phyloP scores from a whole-genome alignment of 1,284 basidiomycete species.

The Tilletia caries region DNA sequence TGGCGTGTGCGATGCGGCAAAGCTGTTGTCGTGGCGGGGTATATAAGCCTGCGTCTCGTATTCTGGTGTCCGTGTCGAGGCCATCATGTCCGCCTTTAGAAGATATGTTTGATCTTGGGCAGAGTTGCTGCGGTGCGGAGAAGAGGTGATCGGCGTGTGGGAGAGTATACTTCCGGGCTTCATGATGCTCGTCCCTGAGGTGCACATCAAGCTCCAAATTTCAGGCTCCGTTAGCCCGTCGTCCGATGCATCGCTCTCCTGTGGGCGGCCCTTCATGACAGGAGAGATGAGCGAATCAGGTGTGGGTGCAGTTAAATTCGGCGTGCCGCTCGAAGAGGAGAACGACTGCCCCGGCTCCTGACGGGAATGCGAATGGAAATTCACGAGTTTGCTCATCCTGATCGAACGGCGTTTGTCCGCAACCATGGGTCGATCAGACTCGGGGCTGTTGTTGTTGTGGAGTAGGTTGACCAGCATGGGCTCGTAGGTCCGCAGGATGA shows the following conservation, averaged over 20 bases:
- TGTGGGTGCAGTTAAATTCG: not conserved
- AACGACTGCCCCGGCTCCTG: not conserved
- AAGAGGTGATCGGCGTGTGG: too few species aligned
- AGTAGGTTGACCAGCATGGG: conserved; percentile 6
- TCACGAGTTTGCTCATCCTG: not conserved
- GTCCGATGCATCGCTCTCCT: not conserved
- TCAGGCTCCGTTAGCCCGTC: not conserved
- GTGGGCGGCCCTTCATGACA: not conserved
- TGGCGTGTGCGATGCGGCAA: too few species aligned
- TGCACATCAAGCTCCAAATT: not conserved
- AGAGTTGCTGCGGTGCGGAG: too few species aligned
- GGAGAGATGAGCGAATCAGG: not conserved
- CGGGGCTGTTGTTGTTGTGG: not conserved
- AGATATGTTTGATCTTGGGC: too few species aligned
- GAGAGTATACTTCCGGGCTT: not conserved
- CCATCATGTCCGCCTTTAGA: too few species aligned
- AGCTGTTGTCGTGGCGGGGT: too few species aligned
- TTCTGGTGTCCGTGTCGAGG: too few species aligned
- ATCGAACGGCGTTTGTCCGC: not conserved
- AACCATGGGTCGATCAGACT: not conserved
- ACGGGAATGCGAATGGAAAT: not conserved
- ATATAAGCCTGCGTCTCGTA: too few species aligned
- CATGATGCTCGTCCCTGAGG: not conserved
- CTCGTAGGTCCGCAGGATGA: conserved; percentile 4
- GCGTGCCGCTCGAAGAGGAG: not conserved